These are phyloP conservation scores for Agaricus subrufescens DNA, from an alignment of 768 basidiomycete genomes.

Conservation along the genomic window DNA sequence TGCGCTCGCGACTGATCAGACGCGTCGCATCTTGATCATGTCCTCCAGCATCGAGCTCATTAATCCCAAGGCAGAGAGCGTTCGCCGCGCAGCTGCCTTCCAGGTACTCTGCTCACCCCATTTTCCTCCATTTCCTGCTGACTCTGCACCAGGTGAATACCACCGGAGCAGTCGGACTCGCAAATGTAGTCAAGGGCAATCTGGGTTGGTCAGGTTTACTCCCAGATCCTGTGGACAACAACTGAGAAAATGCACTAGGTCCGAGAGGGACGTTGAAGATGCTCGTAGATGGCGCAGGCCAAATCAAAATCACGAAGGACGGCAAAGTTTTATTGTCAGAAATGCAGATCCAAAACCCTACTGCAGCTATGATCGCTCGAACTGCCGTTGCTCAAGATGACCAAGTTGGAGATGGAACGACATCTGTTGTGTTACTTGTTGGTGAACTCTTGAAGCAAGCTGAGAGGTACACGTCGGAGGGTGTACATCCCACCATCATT, in stretches of 20 bases:
- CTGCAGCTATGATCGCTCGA: conserved; percentile 97
- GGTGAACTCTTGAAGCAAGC: conserved; percentile 96
- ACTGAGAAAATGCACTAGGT: conserved; percentile 39
- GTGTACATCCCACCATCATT: conserved; percentile 96
- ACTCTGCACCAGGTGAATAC: conserved; percentile 66
- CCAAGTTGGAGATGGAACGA: conserved; percentile 98
- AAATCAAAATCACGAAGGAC: conserved; percentile 99
- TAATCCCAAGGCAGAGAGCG: conserved; percentile 94
- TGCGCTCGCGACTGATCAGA: conserved; percentile 1
- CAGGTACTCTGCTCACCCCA: conserved; percentile 53
- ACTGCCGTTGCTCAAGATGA: conserved; percentile 99
- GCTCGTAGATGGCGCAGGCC: conserved; percentile 97
- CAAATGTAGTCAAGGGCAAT: conserved; percentile 95
- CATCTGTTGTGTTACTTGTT: conserved; percentile 92
- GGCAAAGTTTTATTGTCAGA: conserved; percentile 97
- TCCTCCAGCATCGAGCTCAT: conserved; percentile 88
- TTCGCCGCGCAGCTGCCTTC: conserved; percentile 83
- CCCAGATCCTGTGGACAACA: not conserved
- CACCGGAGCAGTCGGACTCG: conserved; percentile 94
- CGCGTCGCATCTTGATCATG: conserved; percentile 30
- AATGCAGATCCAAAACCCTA: conserved; percentile 99
- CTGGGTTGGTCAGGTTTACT: conserved; percentile 55
- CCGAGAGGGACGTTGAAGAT: conserved; percentile 98
- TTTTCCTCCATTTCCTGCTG: conserved; percentile 1
- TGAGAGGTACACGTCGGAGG: conserved; percentile 96